Evolutionary conservation across 306 rosid species (phyloP).

Genomic region (Parietaria judaica): DNA sequence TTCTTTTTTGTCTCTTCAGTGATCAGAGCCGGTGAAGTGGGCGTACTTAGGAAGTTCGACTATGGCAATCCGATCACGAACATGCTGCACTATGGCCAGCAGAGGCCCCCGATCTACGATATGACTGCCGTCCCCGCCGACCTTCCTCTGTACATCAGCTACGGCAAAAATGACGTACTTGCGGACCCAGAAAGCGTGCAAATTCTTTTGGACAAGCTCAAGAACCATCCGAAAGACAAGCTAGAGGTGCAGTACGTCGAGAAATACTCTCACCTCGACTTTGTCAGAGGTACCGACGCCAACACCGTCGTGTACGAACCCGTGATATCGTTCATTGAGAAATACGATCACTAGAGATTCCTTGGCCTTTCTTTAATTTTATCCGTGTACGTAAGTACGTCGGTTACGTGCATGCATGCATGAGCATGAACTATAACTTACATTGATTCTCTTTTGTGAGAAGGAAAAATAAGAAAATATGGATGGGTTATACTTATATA

Average conservation of each 20-base stretch:
- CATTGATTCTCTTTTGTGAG: too few relatives aligned
- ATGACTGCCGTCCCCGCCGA: conserved; percentile 42
- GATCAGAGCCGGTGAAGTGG: too few relatives aligned
- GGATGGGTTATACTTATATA: too few relatives aligned
- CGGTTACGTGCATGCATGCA: too few relatives aligned
- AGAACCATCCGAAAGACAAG: conserved; percentile 44
- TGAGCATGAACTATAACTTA: too few relatives aligned
- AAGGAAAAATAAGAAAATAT: too few relatives aligned
- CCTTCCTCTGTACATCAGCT: conserved; percentile 46
- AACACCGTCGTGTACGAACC: conserved; percentile 44
- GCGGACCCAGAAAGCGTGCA: conserved; percentile 46
- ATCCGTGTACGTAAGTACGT: too few relatives aligned
- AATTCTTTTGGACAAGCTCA: conserved; percentile 31
- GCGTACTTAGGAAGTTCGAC: conserved; percentile 39
- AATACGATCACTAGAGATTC: too few relatives aligned
- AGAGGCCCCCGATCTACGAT: conserved; percentile 49
- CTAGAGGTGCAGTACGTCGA: conserved; percentile 45
- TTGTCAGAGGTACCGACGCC: conserved; percentile 51
- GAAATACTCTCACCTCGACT: conserved; percentile 64
- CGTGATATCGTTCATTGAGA: conserved; percentile 29
- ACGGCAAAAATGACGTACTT: conserved; percentile 53
- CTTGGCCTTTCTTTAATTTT: too few relatives aligned
- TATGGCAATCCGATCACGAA: conserved; percentile 30
- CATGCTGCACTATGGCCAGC: conserved; percentile 37
- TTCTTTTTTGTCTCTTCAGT: too few relatives aligned